phyloP scores from a whole-genome alignment of 768 basidiomycete species.

The Mycena indigotica region DNA sequence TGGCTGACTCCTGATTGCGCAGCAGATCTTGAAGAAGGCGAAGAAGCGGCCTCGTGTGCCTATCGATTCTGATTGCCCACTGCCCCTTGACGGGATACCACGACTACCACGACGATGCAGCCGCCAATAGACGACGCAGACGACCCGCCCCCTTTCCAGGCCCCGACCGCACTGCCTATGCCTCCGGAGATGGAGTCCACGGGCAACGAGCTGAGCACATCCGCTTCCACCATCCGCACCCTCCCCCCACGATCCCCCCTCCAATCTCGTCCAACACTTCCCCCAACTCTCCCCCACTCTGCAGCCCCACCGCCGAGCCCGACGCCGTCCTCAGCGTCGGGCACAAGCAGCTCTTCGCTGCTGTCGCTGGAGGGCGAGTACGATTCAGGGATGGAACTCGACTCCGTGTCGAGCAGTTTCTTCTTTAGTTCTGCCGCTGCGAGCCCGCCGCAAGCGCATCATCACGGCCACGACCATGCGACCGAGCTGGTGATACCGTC shows the following conservation, averaged over 20 bases:
- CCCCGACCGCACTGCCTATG: too few relatives aligned
- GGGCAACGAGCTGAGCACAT: not conserved
- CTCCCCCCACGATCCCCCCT: not conserved
- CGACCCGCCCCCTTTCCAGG: too few relatives aligned
- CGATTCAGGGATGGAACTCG: not conserved
- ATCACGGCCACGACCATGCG: not conserved
- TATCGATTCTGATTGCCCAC: too few relatives aligned
- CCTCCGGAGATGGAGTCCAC: too few relatives aligned
- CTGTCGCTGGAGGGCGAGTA: not conserved
- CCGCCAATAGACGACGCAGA: too few relatives aligned
- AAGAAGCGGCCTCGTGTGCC: too few relatives aligned
- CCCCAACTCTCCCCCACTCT: not conserved
- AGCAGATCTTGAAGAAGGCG: too few relatives aligned
- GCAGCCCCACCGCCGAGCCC: not conserved
- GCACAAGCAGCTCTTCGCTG: not conserved
- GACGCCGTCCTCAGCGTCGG: not conserved
- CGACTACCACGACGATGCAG: too few relatives aligned
- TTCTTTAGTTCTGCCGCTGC: conserved; percentile 77
- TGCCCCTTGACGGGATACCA: too few relatives aligned
- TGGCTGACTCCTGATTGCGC: too few relatives aligned
- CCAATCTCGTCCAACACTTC: not conserved
- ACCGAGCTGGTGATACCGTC: conserved; percentile 24
- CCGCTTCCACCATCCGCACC: not conserved
- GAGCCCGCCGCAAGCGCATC: conserved; percentile 55
- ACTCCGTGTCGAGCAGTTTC: conserved; percentile 70